Percentiles rank a stretch among this genome's conserved stretches.
Conservation (phyloP, 768 basidiomycete species). For the Amanita thiersii region DNA sequence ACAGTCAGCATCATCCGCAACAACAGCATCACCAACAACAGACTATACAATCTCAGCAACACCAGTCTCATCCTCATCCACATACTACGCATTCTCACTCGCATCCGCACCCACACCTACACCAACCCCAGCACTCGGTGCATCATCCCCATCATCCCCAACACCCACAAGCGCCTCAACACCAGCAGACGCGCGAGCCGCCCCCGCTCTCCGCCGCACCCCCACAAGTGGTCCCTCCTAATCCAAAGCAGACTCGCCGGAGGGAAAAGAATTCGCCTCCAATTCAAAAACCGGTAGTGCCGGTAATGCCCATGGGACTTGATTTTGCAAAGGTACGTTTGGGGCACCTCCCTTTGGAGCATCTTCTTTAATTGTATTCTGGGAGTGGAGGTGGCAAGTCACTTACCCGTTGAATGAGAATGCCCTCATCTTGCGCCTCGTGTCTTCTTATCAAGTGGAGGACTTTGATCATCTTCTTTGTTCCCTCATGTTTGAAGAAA, state of each 20-base stretch:
- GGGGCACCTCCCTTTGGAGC: no score
- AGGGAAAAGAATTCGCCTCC: neutral
- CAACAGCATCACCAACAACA: conserved; percentile 1
- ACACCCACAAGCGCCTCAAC: conserved; percentile 8
- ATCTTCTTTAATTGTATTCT: no score
- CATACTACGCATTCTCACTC: neutral
- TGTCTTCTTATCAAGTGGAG: neutral
- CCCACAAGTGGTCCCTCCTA: conserved; percentile 8
- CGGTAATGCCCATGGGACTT: conserved; percentile 11
- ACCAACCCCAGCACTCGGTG: conserved; percentile 8
- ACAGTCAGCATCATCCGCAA: no score
- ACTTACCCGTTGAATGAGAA: no score
- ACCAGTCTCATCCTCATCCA: conserved; percentile 6
- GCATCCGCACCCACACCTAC: conserved; percentile 2
- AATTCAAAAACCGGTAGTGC: neutral
- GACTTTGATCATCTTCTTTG: conserved; percentile 8
- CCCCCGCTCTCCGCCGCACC: conserved; percentile 4
- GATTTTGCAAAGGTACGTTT: conserved; percentile 23
- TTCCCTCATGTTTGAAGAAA: neutral
- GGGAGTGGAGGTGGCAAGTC: no score
- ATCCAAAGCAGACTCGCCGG: conserved; percentile 8
- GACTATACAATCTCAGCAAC: neutral
- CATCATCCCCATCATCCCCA: conserved; percentile 7
- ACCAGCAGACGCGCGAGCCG: conserved; percentile 7
- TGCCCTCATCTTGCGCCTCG: no score